Conservation (phyloP, 2,329 filamentous ascomycete genomes). For the Arachnomyces sp. region DNA sequence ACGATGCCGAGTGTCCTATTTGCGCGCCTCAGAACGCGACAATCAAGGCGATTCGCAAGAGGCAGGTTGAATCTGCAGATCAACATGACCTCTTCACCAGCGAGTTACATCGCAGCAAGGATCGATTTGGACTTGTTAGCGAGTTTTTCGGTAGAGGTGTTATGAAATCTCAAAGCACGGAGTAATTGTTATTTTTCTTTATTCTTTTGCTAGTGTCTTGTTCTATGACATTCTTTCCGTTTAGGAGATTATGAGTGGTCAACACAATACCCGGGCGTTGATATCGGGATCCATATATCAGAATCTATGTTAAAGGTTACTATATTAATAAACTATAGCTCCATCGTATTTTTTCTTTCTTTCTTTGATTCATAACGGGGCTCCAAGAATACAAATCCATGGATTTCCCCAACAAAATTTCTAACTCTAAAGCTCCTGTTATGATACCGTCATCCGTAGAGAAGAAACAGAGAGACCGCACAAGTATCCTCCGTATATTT, state of each 20-base stretch:
- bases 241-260: background rate
- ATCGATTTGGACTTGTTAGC: conserved; percentile 82
- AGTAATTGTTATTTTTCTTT: conserved; percentile 14
- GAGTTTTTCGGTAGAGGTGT: conserved; percentile 94
- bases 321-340: too few species aligned
- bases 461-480: too few species aligned
- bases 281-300: background rate
- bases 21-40: conserved; percentile 80
- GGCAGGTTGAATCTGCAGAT: conserved; percentile 78
- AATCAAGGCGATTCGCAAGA: conserved; percentile 75
- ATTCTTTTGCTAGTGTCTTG: background rate
- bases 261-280: background rate
- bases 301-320: too few species aligned
- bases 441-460: too few species aligned
- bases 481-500: too few species aligned
- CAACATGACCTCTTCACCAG: conserved; percentile 84
- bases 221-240: background rate
- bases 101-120: conserved; percentile 67
- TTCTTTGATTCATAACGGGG: too few species aligned
- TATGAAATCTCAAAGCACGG: conserved; percentile 51
- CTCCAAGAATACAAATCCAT: too few species aligned
- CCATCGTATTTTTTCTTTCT: too few species aligned
- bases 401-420: too few species aligned
- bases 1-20: conserved; percentile 71
- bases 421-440: too few species aligned